phyloP scores from a whole-genome alignment of 176 grass and related monocot genomes.

The Aegilops speltoides region DNA sequence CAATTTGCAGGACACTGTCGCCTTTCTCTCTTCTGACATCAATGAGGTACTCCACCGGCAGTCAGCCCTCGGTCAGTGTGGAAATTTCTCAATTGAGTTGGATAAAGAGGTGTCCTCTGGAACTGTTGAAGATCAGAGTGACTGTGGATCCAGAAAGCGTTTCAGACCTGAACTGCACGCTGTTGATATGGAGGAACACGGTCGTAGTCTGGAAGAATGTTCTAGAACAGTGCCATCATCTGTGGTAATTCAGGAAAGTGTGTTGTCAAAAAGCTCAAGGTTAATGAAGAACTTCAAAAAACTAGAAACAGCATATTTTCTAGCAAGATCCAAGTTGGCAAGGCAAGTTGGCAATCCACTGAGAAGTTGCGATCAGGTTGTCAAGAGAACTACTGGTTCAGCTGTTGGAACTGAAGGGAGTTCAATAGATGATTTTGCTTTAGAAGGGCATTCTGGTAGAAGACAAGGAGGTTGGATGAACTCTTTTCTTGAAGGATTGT shows the following conservation, averaged over 20 bases:
- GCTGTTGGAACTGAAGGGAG: slow-evolving; percentile 56
- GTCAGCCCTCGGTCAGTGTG: slow-evolving; percentile 42
- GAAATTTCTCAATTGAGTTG: slow-evolving; percentile 43
- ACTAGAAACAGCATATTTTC: slow-evolving; percentile 90
- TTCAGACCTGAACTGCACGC: slow-evolving; percentile 55
- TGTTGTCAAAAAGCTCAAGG: slow-evolving; percentile 81
- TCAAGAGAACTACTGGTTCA: slow-evolving; percentile 47
- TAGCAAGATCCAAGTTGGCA: slow-evolving; percentile 56
- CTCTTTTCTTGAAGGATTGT: slow-evolving; percentile 88
- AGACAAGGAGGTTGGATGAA: slow-evolving; percentile 74
- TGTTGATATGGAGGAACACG: slow-evolving; percentile 50
- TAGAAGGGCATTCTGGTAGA: slow-evolving; percentile 55
- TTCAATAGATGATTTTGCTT: slow-evolving; percentile 75
- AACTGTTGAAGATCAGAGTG: slow-evolving; percentile 56
- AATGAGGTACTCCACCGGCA: slow-evolving; percentile 67
- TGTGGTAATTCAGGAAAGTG: slow-evolving; percentile 58
- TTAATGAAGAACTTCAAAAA: slow-evolving; percentile 99
- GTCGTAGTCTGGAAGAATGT: slow-evolving; percentile 42
- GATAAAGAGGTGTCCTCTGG: slow-evolving; percentile 64
- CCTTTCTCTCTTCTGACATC: slow-evolving; percentile 88
- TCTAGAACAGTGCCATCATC: slow-evolving; percentile 49
- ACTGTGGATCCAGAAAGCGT: slow-evolving; percentile 71
- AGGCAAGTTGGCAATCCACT: slow-evolving; percentile 50
- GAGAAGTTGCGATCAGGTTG: slow-evolving; percentile 32
- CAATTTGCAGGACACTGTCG: slow-evolving; percentile 68